Percentiles rank a stretch among this genome's conserved stretches.
Conservation (phyloP, 2,329 filamentous ascomycete species). For the Botrytis galanthina region DNA sequence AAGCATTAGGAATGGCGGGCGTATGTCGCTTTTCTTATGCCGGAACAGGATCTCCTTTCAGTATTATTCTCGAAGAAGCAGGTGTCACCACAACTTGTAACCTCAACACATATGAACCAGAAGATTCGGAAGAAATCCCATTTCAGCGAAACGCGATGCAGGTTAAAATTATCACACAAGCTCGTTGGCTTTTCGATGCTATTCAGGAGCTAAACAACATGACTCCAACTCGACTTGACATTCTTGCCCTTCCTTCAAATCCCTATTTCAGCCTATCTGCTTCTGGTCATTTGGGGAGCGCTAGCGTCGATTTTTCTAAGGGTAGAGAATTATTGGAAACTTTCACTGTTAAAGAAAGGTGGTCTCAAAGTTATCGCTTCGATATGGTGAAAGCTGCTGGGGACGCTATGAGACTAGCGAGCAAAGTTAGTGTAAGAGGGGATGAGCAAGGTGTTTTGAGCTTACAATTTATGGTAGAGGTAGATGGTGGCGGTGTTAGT, state of each 20-base stretch:
- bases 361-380: constrained; percentile 80
- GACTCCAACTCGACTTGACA: constrained; percentile 69
- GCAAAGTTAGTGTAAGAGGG: constrained; percentile 85
- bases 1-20: constrained; percentile 77
- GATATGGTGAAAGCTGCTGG: constrained; percentile 79
- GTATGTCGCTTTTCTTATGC: constrained; percentile 82
- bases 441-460: constrained; percentile 89
- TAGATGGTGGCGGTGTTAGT: constrained; percentile 66
- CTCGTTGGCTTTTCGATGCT: constrained; percentile 68
- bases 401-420: constrained; percentile 89
- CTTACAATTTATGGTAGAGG: constrained; percentile 93
- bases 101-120: constrained; percentile 81
- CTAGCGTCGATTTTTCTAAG: constrained; percentile 64
- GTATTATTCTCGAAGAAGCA: constrained; percentile 80
- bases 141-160: constrained; percentile 76
- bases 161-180: constrained; percentile 94
- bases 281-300: constrained; percentile 57
- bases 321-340: constrained; percentile 71
- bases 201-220: constrained; percentile 60
- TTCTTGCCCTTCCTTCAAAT: constrained; percentile 57
- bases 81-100: constrained; percentile 88
- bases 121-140: constrained; percentile 76
- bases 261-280: constrained; percentile 75
- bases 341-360: constrained; percentile 60
- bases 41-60: constrained; percentile 72